phyloP scores from a whole-genome alignment of 257 asterid species.

The Dorcoceras hygrometricum region DNA sequence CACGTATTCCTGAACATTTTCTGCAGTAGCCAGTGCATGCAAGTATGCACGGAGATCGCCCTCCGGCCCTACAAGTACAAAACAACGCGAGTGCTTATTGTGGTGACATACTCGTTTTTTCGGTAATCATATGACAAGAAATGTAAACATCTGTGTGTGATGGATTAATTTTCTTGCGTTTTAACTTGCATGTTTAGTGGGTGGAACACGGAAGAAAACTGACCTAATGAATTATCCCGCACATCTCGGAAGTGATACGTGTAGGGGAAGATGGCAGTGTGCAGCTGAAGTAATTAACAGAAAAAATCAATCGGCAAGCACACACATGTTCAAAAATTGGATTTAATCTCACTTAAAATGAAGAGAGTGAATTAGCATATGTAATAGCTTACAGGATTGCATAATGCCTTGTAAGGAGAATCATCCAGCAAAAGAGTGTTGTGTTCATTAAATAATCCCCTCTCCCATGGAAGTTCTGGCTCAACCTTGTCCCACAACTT shows the following conservation, averaged over 20 bases:
- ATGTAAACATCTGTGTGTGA: background rate
- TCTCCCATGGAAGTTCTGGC: constrained; percentile 76
- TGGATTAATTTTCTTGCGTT: background rate
- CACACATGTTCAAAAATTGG: background rate
- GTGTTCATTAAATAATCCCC: constrained; percentile 66
- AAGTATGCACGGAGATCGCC: constrained; percentile 75
- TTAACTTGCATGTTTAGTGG: background rate
- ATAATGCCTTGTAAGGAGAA: constrained; percentile 73
- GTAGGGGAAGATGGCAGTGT: background rate
- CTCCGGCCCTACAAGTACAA: constrained; percentile 53
- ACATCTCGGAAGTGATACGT: background rate
- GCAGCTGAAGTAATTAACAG: background rate
- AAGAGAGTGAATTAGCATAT: background rate
- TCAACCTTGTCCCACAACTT: constrained; percentile 72
- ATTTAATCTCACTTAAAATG: background rate
- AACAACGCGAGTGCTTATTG: too few relatives aligned
- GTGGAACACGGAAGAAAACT: background rate
- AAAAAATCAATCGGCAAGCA: background rate
- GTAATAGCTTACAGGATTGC: constrained; percentile 66
- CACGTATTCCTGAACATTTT: constrained; percentile 68
- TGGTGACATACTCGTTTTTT: background rate
- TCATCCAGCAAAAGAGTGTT: constrained; percentile 86
- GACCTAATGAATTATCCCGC: background rate
- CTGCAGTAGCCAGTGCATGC: constrained; percentile 67
- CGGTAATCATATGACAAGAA: background rate